phyloP scores from a whole-genome alignment of 1,284 basidiomycete species.

The Athelia sp. region DNA sequence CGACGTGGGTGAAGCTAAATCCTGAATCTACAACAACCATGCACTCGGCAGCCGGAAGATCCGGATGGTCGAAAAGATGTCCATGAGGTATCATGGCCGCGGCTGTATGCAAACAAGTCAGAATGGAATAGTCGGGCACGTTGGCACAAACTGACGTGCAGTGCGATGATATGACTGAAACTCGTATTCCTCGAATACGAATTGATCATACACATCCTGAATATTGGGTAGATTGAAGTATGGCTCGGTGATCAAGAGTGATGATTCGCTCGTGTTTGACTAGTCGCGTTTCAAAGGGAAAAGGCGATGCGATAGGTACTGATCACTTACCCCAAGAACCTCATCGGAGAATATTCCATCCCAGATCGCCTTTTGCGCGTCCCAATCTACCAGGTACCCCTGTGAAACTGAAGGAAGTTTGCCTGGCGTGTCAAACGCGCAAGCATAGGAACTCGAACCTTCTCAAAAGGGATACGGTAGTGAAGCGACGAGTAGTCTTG shows the following conservation, averaged over 20 bases:
- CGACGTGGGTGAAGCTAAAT: slow-evolving; percentile 88
- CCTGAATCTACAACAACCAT: slow-evolving; percentile 84
- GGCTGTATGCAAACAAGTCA: slow-evolving; percentile 39
- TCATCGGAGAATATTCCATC: slow-evolving; percentile 76
- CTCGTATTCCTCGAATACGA: slow-evolving; percentile 95
- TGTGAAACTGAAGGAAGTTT: slow-evolving; percentile 27
- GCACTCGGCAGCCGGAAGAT: slow-evolving; percentile 64
- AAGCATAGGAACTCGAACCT: slow-evolving; percentile 42
- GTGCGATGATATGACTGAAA: slow-evolving; percentile 80
- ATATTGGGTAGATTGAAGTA: slow-evolving; percentile 91
- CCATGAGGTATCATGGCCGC: slow-evolving; percentile 76
- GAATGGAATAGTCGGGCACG: slow-evolving; percentile 11
- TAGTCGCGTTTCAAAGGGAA: slow-evolving; percentile 20
- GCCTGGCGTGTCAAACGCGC: slow-evolving; percentile 5
- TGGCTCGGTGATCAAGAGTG: slow-evolving; percentile 86
- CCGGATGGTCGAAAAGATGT: slow-evolving; percentile 46
- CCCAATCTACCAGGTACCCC: slow-evolving; percentile 92
- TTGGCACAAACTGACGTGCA: slow-evolving; percentile 54
- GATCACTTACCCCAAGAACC: slow-evolving; percentile 56
- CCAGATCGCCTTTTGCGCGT: slow-evolving; percentile 88
- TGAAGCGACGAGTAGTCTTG: slow-evolving; percentile 74
- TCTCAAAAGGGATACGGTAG: slow-evolving; percentile 82
- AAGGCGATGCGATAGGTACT: slow-evolving; percentile 1
- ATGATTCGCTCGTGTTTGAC: slow-evolving; percentile 69
- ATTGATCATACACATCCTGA: slow-evolving; percentile 88